A percentile compares a stretch with the other conserved stretches of the same genome.
Evolutionary conservation across 1,284 basidiomycete genomes (phyloP).

Genomic region (Fomitopsis palustris): DNA sequence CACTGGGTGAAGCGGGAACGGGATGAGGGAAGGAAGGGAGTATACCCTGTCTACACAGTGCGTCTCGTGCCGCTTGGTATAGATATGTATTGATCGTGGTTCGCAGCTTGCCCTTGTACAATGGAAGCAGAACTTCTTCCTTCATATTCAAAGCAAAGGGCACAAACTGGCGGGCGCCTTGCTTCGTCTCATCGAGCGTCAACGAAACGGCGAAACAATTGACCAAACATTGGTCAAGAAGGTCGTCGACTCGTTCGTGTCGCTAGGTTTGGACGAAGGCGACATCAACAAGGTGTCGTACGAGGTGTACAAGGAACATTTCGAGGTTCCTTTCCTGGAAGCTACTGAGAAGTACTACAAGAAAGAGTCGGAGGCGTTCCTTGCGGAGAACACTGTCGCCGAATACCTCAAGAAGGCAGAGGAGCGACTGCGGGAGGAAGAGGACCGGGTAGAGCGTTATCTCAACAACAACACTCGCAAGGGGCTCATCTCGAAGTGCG

Average conservation of each 20-base stretch:
- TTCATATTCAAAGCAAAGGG: conserved; percentile 79
- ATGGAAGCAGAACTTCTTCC: conserved; percentile 94
- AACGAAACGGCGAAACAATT: conserved; percentile 93
- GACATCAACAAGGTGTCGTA: conserved; percentile 92
- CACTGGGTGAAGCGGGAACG: conserved; percentile 99
- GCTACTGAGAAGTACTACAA: conserved; percentile 93
- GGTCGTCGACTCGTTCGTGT: conserved; percentile 95
- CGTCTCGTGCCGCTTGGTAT: conserved; percentile 25
- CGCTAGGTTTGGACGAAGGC: conserved; percentile 88
- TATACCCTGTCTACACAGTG: conserved; percentile 96
- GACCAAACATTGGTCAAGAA: conserved; percentile 94
- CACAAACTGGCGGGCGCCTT: conserved; percentile 86
- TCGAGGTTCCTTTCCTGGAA: conserved; percentile 87
- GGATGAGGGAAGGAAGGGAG: conserved; percentile 94
- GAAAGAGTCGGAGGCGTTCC: conserved; percentile 87
- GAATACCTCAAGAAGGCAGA: conserved; percentile 99
- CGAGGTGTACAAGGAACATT: conserved; percentile 91
- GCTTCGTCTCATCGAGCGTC: conserved; percentile 86
- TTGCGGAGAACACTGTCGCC: conserved; percentile 87
- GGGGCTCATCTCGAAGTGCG: conserved; percentile 86
- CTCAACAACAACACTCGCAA: conserved; percentile 87
- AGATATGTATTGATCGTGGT: not conserved
- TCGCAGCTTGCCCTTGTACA: conserved; percentile 88
- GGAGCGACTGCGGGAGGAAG: conserved; percentile 89
- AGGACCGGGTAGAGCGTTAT: conserved; percentile 93